A percentile compares a stretch with the other conserved stretches of the same genome.
Conservation (phyloP, 495 filamentous ascomycete species). For the Baudoinia panamericana region DNA sequence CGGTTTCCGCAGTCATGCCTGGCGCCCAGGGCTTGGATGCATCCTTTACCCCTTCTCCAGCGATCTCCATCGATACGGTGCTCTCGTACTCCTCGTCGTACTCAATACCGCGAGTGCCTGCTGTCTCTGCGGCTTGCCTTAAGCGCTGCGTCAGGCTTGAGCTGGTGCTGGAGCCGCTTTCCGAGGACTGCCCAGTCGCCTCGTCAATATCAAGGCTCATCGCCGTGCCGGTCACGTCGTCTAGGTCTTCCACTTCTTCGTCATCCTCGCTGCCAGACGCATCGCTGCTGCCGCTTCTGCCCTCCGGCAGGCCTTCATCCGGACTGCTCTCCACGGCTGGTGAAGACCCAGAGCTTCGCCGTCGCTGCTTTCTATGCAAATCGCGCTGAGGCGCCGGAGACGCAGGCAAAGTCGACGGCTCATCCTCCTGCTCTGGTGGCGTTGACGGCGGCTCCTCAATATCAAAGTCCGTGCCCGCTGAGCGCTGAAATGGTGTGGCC, state of each 20-base stretch:
- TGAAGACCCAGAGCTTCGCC: conserved; percentile 51
- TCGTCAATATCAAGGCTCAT: conserved; percentile 24
- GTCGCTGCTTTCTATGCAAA: conserved; percentile 50
- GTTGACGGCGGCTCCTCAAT: conserved; percentile 52
- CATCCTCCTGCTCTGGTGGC: conserved; percentile 47
- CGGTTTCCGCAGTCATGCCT: conserved; percentile 26
- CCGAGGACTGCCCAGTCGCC: conserved; percentile 15
- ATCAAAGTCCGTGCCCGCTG: conserved; percentile 34
- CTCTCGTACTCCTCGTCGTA: conserved; percentile 49
- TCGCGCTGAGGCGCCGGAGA: conserved; percentile 56
- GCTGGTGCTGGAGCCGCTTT: conserved; percentile 41
- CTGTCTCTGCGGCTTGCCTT: conserved; percentile 58
- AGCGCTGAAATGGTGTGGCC: conserved; percentile 36
- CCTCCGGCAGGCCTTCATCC: conserved; percentile 55
- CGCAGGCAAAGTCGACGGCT: conserved; percentile 35
- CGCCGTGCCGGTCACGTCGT: conserved; percentile 22
- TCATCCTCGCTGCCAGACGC: conserved; percentile 17
- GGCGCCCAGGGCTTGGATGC: conserved; percentile 59
- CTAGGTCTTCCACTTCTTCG: conserved; percentile 6
- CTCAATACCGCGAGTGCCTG: conserved; percentile 51
- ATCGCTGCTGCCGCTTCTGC: conserved; percentile 53
- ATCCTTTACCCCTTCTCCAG: conserved; percentile 66
- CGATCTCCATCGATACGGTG: conserved; percentile 58
- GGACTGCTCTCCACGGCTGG: conserved; percentile 48
- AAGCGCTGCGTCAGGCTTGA: conserved; percentile 65